These are phyloP conservation scores for Arachis hypogaea DNA, from an alignment of 306 rosid species.

Conservation along the genomic window DNA sequence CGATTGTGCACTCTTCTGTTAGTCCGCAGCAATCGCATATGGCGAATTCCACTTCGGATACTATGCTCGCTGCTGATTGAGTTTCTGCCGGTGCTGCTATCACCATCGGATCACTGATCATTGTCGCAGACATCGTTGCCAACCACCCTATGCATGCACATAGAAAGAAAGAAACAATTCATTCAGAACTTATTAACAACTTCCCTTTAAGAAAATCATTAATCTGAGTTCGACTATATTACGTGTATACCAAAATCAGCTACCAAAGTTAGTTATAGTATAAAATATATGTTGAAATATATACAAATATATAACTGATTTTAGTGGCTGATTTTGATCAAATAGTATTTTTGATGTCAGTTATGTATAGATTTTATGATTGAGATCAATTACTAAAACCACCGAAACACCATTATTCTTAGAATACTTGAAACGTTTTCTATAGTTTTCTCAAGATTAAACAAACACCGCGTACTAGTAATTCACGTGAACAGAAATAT, in stretches of 20 bases:
- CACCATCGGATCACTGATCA: constrained; percentile 65
- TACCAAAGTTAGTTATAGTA: no score
- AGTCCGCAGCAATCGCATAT: constrained; percentile 91
- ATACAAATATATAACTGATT: no score
- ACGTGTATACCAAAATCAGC: no score
- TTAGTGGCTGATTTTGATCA: no score
- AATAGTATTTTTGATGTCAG: no score
- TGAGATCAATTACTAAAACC: no score
- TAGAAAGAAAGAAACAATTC: not conserved
- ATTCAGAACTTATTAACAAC: constrained; percentile 9
- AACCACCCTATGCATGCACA: constrained; percentile 49
- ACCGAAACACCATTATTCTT: no score
- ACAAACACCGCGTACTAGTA: not conserved
- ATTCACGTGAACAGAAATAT: not conserved
- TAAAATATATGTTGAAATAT: no score
- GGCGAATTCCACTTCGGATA: constrained; percentile 75
- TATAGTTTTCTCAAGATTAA: constrained; percentile 30
- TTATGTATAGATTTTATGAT: no score
- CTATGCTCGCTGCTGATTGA: constrained; percentile 50
- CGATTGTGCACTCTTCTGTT: constrained; percentile 90
- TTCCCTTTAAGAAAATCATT: not conserved
- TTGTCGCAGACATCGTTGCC: constrained; percentile 76
- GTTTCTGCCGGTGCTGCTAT: constrained; percentile 60
- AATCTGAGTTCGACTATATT: no score
- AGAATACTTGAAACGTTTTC: no score